phyloP scores from a whole-genome alignment of 2,329 filamentous ascomycete species.

The Colletotrichum higginsianum region DNA sequence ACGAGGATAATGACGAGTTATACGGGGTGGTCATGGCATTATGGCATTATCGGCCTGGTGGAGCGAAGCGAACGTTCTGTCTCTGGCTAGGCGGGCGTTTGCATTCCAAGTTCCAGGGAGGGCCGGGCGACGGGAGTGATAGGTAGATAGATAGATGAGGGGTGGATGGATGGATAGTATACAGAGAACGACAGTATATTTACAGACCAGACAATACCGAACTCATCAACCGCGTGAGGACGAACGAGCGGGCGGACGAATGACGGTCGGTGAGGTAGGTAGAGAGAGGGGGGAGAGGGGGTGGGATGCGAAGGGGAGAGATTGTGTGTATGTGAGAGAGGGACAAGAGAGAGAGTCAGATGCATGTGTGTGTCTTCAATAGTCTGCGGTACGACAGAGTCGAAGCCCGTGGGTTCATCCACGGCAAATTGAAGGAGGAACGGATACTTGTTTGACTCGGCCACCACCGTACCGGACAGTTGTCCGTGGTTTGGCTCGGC shows the following conservation, averaged over 20 bases:
- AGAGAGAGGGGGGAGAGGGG: not conserved
- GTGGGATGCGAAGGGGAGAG: not conserved
- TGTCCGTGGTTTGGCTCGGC: constrained; percentile 17
- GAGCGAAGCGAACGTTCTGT: constrained; percentile 34
- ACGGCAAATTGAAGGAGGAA: not conserved
- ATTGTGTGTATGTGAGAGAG: not conserved
- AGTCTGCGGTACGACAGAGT: constrained; percentile 10
- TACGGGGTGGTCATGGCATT: constrained; percentile 38
- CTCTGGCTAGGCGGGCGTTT: constrained; percentile 28
- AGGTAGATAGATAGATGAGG: not conserved
- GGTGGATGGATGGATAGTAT: not conserved
- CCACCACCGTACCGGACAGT: constrained; percentile 19
- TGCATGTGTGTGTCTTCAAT: constrained; percentile 6
- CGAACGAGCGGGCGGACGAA: constrained; percentile 4
- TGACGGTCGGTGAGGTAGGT: not conserved
- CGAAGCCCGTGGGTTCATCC: constrained; percentile 17
- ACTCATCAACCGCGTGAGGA: not conserved
- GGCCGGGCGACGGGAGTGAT: constrained; percentile 21
- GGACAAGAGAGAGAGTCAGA: not conserved
- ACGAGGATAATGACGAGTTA: constrained; percentile 34
- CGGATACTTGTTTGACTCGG: constrained; percentile 10
- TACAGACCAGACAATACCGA: not conserved
- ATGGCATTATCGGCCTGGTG: constrained; percentile 33
- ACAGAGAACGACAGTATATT: not conserved
- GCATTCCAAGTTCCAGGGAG: constrained; percentile 36